Evolutionary conservation across 225 moss, liverwort and hornwort genomes (phyloP).

Genomic region (Pseudisothecium myosuroides): DNA sequence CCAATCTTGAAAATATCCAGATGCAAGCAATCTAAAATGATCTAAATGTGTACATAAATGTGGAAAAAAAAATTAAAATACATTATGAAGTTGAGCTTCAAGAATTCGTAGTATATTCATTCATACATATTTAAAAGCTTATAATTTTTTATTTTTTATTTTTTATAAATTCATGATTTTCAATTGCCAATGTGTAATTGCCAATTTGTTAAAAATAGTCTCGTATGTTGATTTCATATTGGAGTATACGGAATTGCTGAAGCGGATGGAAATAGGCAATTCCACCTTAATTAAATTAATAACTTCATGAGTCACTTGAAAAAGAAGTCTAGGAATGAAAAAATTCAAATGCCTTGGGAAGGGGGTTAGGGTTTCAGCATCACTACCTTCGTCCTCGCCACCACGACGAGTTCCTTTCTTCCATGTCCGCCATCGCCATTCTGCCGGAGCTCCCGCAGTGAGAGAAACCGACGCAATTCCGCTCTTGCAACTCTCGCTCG

Average conservation of each 20-base stretch:
- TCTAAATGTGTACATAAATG: no score
- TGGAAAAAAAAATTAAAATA: no score
- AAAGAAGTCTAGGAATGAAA: not conserved
- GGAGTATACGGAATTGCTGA: rapidly evolving
- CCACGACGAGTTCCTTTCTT: not conserved
- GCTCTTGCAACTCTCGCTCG: not conserved
- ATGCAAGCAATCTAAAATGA: not conserved
- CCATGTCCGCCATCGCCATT: not conserved
- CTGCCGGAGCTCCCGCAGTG: not conserved
- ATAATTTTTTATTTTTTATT: not conserved
- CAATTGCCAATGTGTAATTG: not conserved
- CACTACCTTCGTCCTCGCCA: not conserved
- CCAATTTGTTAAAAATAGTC: not conserved
- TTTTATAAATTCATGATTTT: not conserved
- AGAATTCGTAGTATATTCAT: no score
- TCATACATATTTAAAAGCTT: not conserved
- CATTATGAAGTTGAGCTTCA: rapidly evolving
- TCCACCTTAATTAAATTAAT: not conserved
- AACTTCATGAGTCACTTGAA: not conserved
- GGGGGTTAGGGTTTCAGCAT: not conserved
- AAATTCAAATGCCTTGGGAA: not conserved
- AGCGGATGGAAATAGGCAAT: not conserved
- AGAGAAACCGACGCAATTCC: not conserved
- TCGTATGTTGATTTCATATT: not conserved
- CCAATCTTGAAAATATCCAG: not conserved